Evolutionary conservation across 345 rosid species (phyloP), one percentile per base, ranked within the genome.

Genomic region (Dipteronia dyeriana): DNA sequence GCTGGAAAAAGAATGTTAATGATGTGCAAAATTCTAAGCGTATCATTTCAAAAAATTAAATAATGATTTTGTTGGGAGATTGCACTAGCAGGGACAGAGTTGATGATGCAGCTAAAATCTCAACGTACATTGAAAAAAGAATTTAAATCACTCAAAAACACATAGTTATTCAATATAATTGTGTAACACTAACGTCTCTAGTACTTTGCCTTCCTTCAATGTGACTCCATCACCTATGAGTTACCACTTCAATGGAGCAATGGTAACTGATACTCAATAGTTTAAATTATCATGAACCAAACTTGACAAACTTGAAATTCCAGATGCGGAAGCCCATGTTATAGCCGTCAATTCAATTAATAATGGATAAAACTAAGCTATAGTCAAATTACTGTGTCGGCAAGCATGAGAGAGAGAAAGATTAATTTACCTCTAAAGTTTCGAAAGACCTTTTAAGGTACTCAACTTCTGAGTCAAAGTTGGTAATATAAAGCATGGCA

Each of bases 401-500:
- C 25, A 57, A 57, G 7, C 62, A 57, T 20, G 23, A 9, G 26
- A 16, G 38, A 57, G n/a, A 74, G 13, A 23, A 25, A 23, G 25
- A 54, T 66, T 9, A 43, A 66, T 57, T 76, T 82, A 94, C 99
- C 99, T 91, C 85, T 38, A 97, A 70, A 13, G 90, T 91, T 81
- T 90, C 90, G 7, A 94, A 94, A 34, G 96, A 94, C 73, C 88
- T 87, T 76, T 76, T 83, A 66, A 97, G 93, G 86, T 94, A 97
- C 64, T 92, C 94, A 70, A 84, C 79, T 82, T 97, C 99, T 22
- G 97, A 83, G 19, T 97, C 97, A n/a, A 94, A 97, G 82, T 91
- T 97, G 66, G 86, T 88, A 16, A 92, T 81, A 75, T 94, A 94
- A 68, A 94, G 94, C 98, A 97, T 89, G 7, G 99, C 97, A 76